Conservation (phyloP, 257 asterid genomes). For the Fraxinus americana region DNA sequence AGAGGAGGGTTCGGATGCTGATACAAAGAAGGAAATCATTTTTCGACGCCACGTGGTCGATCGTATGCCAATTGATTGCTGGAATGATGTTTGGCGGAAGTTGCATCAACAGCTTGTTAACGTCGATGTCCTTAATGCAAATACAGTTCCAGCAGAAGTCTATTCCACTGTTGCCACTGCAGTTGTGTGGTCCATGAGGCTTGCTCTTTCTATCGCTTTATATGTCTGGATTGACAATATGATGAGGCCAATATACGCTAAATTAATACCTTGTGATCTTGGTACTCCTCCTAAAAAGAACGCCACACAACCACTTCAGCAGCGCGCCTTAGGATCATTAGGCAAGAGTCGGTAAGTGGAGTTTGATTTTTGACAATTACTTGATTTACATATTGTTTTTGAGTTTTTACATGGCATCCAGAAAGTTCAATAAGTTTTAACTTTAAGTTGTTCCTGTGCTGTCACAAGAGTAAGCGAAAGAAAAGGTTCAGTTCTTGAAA, state of each 20-base stretch:
- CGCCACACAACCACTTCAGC: slow-evolving; percentile 55
- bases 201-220: slow-evolving; percentile 76
- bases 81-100: slow-evolving; percentile 98
- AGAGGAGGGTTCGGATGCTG: slow-evolving; percentile 44
- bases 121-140: slow-evolving; percentile 79
- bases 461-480: slow-evolving; percentile 11
- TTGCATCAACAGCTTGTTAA: slow-evolving; percentile 93
- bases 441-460: not conserved
- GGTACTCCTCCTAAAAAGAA: slow-evolving; percentile 75
- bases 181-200: slow-evolving; percentile 99
- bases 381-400: slow-evolving; percentile 6
- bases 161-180: slow-evolving; percentile 85
- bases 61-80: slow-evolving; percentile 93
- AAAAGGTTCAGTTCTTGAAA: slow-evolving; percentile 10
- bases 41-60: slow-evolving; percentile 87
- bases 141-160: slow-evolving; percentile 71
- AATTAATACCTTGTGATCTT: slow-evolving; percentile 90
- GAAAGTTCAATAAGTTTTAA: not conserved
- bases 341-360: slow-evolving; percentile 92
- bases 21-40: slow-evolving; percentile 51
- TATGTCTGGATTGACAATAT: slow-evolving; percentile 85
- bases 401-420: slow-evolving; percentile 12
- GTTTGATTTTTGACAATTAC: slow-evolving; percentile 15
- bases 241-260: slow-evolving; percentile 84
- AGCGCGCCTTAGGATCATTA: slow-evolving; percentile 77